These are phyloP conservation scores for Rosa persica DNA, from an alignment of 306 rosid species.

Conservation along the genomic window DNA sequence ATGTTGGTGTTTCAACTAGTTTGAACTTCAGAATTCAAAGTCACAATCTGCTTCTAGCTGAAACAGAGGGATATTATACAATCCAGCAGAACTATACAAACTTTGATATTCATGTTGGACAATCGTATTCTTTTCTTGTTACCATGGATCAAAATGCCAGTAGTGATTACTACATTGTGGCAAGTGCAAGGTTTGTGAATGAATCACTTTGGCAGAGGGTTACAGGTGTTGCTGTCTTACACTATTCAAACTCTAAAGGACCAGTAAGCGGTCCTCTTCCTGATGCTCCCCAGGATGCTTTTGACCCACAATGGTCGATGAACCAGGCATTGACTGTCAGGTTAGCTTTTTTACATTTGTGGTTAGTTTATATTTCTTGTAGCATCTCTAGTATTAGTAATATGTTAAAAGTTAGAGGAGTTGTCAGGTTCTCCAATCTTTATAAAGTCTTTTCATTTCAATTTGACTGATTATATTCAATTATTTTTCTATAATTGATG, in stretches of 20 bases:
- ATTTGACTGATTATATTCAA: background rate
- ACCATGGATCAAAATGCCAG: slow-evolving; percentile 88
- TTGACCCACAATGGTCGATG: slow-evolving; percentile 55
- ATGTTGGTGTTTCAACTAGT: slow-evolving; percentile 81
- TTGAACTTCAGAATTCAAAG: slow-evolving; percentile 86
- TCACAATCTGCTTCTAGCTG: slow-evolving; percentile 69
- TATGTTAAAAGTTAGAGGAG: background rate
- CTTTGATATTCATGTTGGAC: slow-evolving; percentile 89
- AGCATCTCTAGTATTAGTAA: background rate
- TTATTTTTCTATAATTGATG: background rate
- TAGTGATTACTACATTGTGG: slow-evolving; percentile 84
- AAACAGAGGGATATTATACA: slow-evolving; percentile 78
- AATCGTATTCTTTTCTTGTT: slow-evolving; percentile 77
- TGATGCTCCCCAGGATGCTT: slow-evolving; percentile 66
- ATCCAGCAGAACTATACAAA: slow-evolving; percentile 56
- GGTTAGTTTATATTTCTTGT: background rate
- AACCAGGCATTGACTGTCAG: slow-evolving; percentile 80
- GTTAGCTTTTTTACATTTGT: slow-evolving; percentile 41
- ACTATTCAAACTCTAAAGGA: slow-evolving; percentile 76
- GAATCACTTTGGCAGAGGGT: slow-evolving; percentile 82
- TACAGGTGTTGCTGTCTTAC: slow-evolving; percentile 82
- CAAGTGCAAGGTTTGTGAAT: slow-evolving; percentile 93
- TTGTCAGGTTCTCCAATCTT: background rate
- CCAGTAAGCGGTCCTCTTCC: slow-evolving; percentile 82
- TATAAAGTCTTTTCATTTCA: background rate